phyloP scores from a whole-genome alignment of 371 early-diverging fungal species.

The Sporodiniella umbellata region DNA sequence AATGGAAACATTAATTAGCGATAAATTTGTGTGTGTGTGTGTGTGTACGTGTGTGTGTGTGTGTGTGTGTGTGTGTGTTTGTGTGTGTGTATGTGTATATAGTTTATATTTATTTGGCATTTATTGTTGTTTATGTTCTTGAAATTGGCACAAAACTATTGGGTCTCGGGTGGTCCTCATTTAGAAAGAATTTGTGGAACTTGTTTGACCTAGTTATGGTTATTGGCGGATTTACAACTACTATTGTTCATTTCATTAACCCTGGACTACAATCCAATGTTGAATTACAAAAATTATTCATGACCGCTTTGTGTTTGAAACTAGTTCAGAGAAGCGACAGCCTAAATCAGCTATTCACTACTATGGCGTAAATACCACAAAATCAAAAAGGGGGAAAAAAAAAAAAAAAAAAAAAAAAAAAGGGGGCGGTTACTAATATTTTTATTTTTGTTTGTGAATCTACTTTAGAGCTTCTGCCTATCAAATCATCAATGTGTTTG shows the following conservation, averaged over 20 bases:
- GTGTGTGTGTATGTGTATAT: conserved; percentile 2
- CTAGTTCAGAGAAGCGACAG: conserved; percentile 63
- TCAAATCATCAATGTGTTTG: conserved; percentile 62
- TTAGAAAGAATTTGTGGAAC: conserved; percentile 60
- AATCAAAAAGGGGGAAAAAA: too few relatives aligned
- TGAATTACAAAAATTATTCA: conserved; percentile 59
- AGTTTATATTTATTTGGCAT: conserved; percentile 46
- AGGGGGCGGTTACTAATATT: too few relatives aligned
- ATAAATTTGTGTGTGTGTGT: too few relatives aligned
- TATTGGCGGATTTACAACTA: conserved; percentile 48
- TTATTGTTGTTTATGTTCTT: conserved; percentile 47
- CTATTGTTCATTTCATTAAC: conserved; percentile 32
- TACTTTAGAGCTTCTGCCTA: conserved; percentile 54
- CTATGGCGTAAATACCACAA: conserved; percentile 70
- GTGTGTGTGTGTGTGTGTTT: too few relatives aligned
- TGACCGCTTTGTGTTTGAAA: conserved; percentile 64
- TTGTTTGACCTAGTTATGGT: conserved; percentile 56
- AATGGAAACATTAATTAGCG: too few relatives aligned
- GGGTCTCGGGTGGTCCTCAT: conserved; percentile 59
- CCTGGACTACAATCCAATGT: conserved; percentile 39
- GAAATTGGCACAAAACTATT: conserved; percentile 52
- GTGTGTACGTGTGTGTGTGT: too few relatives aligned
- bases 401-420: too few relatives aligned
- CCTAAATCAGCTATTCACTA: conserved; percentile 64
- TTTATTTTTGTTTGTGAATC: too few relatives aligned